Conservation (phyloP, 257 asterid genomes). For the Solanum chaucha region DNA sequence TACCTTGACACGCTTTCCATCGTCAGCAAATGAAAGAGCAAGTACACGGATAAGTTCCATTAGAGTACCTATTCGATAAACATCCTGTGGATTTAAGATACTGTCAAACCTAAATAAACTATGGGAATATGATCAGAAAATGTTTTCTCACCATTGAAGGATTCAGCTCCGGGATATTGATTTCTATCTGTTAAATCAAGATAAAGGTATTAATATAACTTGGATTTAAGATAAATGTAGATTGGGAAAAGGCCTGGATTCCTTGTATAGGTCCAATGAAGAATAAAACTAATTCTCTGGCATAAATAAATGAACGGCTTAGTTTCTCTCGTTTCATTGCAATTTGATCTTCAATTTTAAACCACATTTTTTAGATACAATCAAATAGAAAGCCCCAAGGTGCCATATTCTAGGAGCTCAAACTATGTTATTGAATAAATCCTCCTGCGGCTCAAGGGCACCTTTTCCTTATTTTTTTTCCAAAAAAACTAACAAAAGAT, state of each 20-base stretch:
- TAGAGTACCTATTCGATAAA: conserved; percentile 96
- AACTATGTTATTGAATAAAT: not conserved
- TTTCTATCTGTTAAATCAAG: conserved; percentile 60
- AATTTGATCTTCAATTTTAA: not conserved
- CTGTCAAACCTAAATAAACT: conserved; percentile 18
- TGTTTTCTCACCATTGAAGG: conserved; percentile 74
- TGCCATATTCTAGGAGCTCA: not conserved
- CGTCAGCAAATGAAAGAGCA: conserved; percentile 93
- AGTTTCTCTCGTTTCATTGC: not conserved
- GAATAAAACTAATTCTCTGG: not conserved
- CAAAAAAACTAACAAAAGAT: not conserved
- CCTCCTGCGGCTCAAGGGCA: not conserved
- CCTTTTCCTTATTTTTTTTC: not conserved
- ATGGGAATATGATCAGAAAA: not conserved
- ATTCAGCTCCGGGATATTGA: conserved; percentile 89
- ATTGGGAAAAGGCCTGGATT: not conserved
- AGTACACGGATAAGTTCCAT: conserved; percentile 83
- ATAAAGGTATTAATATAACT: conserved; percentile 6
- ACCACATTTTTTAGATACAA: not conserved
- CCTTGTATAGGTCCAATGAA: not conserved
- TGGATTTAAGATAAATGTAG: not conserved
- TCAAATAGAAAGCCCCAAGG: not conserved
- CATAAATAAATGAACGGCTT: not conserved
- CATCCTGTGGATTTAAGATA: conserved; percentile 67
- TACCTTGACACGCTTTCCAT: conserved; percentile 92